Conservation (phyloP, 306 rosid genomes). For the Corylus heterophylla region DNA sequence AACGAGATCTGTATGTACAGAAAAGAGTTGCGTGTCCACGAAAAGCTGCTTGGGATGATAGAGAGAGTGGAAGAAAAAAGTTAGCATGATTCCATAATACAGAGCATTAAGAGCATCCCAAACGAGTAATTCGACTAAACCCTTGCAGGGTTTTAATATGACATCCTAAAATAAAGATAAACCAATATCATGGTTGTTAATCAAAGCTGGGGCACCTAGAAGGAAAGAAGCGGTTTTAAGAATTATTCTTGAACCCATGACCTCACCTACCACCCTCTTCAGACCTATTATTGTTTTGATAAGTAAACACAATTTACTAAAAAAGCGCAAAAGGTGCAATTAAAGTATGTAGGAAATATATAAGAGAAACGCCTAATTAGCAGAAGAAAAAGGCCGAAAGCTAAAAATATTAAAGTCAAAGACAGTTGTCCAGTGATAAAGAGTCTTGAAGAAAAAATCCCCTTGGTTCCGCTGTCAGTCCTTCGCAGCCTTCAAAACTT, state of each 20-base stretch:
- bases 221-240: not conserved
- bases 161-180: not conserved
- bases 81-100: constrained; percentile 1
- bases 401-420: no score
- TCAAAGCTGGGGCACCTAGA: not conserved
- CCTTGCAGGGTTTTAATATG: not conserved
- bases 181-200: not conserved
- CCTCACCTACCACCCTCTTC: not conserved
- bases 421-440: no score
- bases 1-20: constrained; percentile 92
- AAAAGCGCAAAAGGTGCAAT: no score
- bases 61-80: constrained; percentile 20
- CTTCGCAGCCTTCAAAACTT: no score
- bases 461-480: no score
- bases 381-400: no score
- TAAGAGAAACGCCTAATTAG: no score
- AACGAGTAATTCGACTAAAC: not conserved
- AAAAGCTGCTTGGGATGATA: constrained; percentile 59
- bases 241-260: not conserved
- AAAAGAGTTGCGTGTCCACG: constrained; percentile 90
- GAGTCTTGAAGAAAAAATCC: no score
- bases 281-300: not conserved
- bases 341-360: no score
- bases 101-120: not conserved
- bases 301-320: no score